Evolutionary conservation across 768 basidiomycete genomes (phyloP), one percentile per base, ranked within the genome.

Genomic region (Lactifluus rugatus): DNA sequence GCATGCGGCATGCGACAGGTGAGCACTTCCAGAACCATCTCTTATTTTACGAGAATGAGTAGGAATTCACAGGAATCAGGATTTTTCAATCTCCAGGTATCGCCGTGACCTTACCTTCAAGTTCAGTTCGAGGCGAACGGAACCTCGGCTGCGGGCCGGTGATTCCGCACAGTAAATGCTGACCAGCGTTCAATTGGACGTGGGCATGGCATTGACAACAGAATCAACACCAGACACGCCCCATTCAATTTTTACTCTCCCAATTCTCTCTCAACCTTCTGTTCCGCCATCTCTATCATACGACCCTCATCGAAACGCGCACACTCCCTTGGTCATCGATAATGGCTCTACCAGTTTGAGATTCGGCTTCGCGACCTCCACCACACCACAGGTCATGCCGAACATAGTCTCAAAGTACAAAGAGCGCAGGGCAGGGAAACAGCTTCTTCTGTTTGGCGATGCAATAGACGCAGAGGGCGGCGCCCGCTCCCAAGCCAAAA

Each of bases 341-440:
- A 93, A 94, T 65, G 93, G 93, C 60, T 82, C 93, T 7, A 88
- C 85, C 31, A 80, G 74, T 49, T 74, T 94, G 41, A 81, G 91
- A 51, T 95, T 87, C 72, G 93, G 92, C 14, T 95, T 92, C 71
- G 81, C 84, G 25, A 81, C 79, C 3, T 80, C 79, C 2, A 41
- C 71, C 2, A 68, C 68, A 0, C 90, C 91, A 0, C 81, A 78
- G 37, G 73, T 77, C 16, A 81, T 81, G 34, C 75, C 81, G 1
- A 94, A 93, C 65, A 79, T 85, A 44, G 76, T 93, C 17, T 80
- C 93, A 52, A 87, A 87, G 67, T 97, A 89, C 73, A 90, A 90
- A 70, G 96, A 98, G 65, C 81, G 94, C 64, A 87, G 84, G 69
- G 82, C 78, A 14, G 92, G 91, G 69, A 84, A 80, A 60, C 86